Evolutionary conservation across 164 flowering plant genomes (phyloP).

Genomic region (Piper betle): DNA sequence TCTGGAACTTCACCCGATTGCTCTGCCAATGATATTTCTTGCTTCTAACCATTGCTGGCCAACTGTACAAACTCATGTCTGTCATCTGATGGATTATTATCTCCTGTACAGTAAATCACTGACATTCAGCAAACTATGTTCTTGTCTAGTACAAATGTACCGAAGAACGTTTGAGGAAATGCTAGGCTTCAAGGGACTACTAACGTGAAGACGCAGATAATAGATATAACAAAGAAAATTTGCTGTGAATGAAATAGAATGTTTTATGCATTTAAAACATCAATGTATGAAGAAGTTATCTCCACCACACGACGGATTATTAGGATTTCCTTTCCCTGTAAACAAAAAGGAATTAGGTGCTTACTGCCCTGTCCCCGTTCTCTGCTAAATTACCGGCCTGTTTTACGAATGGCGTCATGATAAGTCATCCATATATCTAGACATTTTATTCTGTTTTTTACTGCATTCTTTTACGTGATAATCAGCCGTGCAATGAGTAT

Average conservation of each 20-base stretch:
- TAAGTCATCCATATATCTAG: not conserved
- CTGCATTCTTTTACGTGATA: not conserved
- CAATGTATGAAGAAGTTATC: too few species aligned
- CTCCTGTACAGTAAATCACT: not conserved
- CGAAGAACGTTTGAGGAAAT: too few species aligned
- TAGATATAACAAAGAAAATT: not conserved
- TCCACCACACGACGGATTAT: conserved; percentile 59
- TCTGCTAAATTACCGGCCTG: not conserved
- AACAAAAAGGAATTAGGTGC: not conserved
- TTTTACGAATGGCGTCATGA: not conserved
- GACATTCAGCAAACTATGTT: not conserved
- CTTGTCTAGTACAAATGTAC: not conserved
- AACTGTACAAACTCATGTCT: too few species aligned
- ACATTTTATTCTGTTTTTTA: not conserved
- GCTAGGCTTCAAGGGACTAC: too few species aligned
- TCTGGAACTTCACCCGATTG: too few species aligned
- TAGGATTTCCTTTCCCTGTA: conserved; percentile 43
- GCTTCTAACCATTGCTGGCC: too few species aligned
- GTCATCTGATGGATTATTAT: too few species aligned
- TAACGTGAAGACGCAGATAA: too few species aligned
- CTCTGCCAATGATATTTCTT: too few species aligned
- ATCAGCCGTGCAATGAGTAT: not conserved
- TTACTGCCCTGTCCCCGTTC: not conserved
- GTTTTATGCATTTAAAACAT: too few species aligned
- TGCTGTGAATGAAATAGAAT: too few species aligned